phyloP scores from a whole-genome alignment of 768 basidiomycete species.

The Candolleomyces efflorescens region DNA sequence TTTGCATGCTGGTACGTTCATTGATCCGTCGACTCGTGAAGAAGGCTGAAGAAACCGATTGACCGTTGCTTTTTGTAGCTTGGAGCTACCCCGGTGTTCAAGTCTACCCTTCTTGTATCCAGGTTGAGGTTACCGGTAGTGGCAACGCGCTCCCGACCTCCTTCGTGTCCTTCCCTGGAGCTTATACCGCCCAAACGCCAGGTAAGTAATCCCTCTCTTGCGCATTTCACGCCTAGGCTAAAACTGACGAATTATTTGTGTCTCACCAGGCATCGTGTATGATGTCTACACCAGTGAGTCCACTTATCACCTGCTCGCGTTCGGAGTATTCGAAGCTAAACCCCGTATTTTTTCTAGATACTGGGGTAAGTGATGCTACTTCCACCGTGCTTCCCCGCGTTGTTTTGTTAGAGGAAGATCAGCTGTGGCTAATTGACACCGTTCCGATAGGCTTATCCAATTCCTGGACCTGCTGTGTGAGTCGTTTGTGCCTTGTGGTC shows the following conservation, averaged over 20 bases:
- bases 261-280: conserved; percentile 21
- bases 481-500: conserved; percentile 7
- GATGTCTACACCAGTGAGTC: conserved; percentile 30
- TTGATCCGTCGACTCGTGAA: not conserved
- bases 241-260: not conserved
- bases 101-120: conserved; percentile 41
- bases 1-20: conserved; percentile 26
- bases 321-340: not conserved
- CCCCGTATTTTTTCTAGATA: not conserved
- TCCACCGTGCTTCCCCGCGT: not conserved
- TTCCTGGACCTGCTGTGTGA: conserved; percentile 39
- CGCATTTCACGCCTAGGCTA: not conserved
- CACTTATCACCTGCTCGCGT: not conserved
- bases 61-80: conserved; percentile 21
- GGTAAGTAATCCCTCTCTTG: conserved; percentile 3
- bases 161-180: conserved; percentile 45
- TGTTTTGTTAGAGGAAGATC: not conserved
- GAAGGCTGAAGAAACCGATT: not conserved
- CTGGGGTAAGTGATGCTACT: conserved; percentile 2
- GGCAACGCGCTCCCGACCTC: conserved; percentile 39
- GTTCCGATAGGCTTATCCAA: conserved; percentile 27
- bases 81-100: conserved; percentile 37
- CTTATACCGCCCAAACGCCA: conserved; percentile 29
- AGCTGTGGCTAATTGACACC: not conserved
- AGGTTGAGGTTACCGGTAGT: conserved; percentile 39